Evolutionary conservation across 1,284 basidiomycete genomes (phyloP), one percentile per base, ranked within the genome.

Genomic region (Ustilago sp.): DNA sequence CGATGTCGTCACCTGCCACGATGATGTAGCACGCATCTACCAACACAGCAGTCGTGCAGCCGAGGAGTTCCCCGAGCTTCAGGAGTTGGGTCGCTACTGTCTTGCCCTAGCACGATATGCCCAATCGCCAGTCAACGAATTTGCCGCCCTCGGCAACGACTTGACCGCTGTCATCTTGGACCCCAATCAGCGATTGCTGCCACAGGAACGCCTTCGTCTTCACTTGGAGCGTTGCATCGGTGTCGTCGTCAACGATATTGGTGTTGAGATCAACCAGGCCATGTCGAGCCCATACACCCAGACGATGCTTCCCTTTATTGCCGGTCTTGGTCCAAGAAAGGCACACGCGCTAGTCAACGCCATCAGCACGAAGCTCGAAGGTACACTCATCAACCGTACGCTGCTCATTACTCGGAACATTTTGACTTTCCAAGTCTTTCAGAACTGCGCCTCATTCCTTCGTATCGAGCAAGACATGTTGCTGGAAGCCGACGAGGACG

Each of bases 251-350:
- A 98, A 95, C 87, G 91, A 91, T 80, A 92, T 95, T 72, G 97
- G 97, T 31, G 94, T 99, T 51, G 95, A 98, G 85, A 93, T 99
- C 87, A 98, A 99, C 86, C 91, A 92, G 35, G 93, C 94, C 36
- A 91, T 94, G 34, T 91, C 91, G 2, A 93, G 97, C 86, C 85
- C 91, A 1, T 98, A 98, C 86, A 93, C 95, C 81, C 92, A 93
- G 78, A 89, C 92, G 56, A 90, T 98, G 60, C 89, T 99, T 12
- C 94, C 93, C 0, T 98, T 93, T 83, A 91, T 99, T 38, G 92
- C 94, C 78, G 97, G 97, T 41, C 89, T 99, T 54, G 97, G 97
- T 8, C 96, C 95, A 15, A 91, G 97, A 68, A 99, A 99, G 87
- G 94, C 96, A 11, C 92, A 94, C 77, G 90, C 90, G 11, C 87